Evolutionary conservation across 2,329 filamentous ascomycete genomes (phyloP).

Genomic region (Trichoderma endophyticum): DNA sequence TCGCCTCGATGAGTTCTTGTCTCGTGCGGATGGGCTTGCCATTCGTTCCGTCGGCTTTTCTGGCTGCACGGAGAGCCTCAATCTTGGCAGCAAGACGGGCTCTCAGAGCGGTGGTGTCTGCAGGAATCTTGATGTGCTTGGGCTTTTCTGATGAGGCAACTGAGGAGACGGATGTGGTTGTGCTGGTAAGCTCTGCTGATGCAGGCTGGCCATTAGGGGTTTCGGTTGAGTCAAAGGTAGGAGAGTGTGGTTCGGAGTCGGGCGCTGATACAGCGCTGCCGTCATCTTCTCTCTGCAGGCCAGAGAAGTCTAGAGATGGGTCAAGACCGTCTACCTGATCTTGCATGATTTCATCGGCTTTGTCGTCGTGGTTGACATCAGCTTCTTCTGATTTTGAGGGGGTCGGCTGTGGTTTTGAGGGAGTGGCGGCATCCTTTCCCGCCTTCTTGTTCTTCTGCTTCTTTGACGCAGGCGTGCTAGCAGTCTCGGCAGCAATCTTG

Average conservation of each 20-base stretch:
- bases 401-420: constrained; percentile 22
- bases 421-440: constrained; percentile 21
- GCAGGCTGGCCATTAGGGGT: constrained; percentile 39
- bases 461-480: constrained; percentile 27
- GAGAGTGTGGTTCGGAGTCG: constrained; percentile 49
- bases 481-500: constrained; percentile 20
- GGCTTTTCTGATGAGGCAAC: constrained; percentile 58
- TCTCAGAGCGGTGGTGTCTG: constrained; percentile 71
- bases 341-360: not conserved
- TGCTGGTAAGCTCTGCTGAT: constrained; percentile 49
- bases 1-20: constrained; percentile 86
- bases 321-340: constrained; percentile 10
- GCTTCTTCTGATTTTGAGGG: constrained; percentile 20
- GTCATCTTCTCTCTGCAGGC: constrained; percentile 41
- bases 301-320: constrained; percentile 29
- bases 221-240: constrained; percentile 56
- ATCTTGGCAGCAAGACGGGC: constrained; percentile 79
- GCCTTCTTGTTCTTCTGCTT: constrained; percentile 26
- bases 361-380: not conserved
- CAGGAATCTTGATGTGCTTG: constrained; percentile 64
- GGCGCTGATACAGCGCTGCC: constrained; percentile 46
- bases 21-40: constrained; percentile 76
- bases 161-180: constrained; percentile 68
- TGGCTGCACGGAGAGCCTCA: constrained; percentile 75
- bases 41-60: constrained; percentile 82